Base-by-base conservation (phyloP, 192 early-diverging fungal genomes). In the Diversispora epigaea region DNA sequence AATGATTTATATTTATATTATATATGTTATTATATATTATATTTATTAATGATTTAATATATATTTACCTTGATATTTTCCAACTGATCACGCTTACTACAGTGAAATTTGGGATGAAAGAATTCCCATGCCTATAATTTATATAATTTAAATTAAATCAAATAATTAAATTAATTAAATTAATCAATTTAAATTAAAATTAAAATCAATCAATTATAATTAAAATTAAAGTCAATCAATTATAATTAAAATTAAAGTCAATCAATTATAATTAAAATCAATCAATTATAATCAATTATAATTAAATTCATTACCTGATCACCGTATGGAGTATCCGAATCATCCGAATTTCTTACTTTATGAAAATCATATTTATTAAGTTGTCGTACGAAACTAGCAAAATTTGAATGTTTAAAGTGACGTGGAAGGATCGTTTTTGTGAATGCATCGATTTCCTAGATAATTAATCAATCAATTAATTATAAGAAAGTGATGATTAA, bases 311-410 rank as follows among this genome's bases (percentile, higher is more conserved):
- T 17, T 86, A 88, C 85, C 82, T 85, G 86, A 44, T 89, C 85
- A 46, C 87, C 87, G 63, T 89, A 84, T 10, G 77, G 77, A 15
- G 75, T 66, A 12, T 76, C 61, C 10, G 76, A 76, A 32, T 89
- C 86, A 19, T 86, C 83, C 21, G 81, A 77, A 49, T 85, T 86
- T 66, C 86, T 86, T 41, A 91, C 82, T 79, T 92, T 93, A 80
- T 91, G 89, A 77, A 93, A 93, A 68, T 87, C 91, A 70, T 92
- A 93, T 75, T 89, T 92, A 82, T 93, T 93, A n/a, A 91, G 84
- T 70, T 93, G 91, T 9, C 91, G 85, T 32, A 90, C 89, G 79
- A 90, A 90, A 72, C 84, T 86, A 9, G 86, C 83, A 78, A 90
- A 90, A 68, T 90, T 91, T 75, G 84, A 86, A 79, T 93, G 91